phyloP scores from a whole-genome alignment of 2,329 filamentous ascomycete genomes.

The Aspergillus hiratsukae region DNA sequence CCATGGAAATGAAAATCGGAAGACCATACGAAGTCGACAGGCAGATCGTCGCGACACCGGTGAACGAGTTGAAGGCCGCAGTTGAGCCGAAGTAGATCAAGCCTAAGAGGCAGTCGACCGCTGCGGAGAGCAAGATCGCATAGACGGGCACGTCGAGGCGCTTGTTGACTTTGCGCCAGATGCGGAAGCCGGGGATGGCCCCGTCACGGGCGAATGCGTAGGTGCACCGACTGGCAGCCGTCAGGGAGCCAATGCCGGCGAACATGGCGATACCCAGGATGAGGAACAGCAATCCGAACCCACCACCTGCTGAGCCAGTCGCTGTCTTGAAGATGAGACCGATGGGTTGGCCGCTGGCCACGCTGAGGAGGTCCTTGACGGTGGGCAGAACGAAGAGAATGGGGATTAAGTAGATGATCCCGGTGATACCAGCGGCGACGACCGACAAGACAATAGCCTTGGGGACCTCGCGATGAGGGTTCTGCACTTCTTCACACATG shows the following conservation, averaged over 20 bases:
- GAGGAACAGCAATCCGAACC: constrained; percentile 70
- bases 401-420: constrained; percentile 65
- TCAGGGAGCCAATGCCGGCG: constrained; percentile 69
- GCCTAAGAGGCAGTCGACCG: constrained; percentile 66
- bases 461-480: constrained; percentile 64
- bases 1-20: constrained; percentile 66
- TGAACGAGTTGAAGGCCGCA: constrained; percentile 75
- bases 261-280: constrained; percentile 74
- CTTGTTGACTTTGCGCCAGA: constrained; percentile 64
- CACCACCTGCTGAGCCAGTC: constrained; percentile 67
- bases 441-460: constrained; percentile 68
- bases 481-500: constrained; percentile 70
- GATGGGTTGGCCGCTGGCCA: constrained; percentile 70
- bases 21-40: constrained; percentile 71
- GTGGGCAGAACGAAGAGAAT: constrained; percentile 72
- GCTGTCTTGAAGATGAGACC: constrained; percentile 70
- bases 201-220: constrained; percentile 73
- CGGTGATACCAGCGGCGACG: constrained; percentile 61
- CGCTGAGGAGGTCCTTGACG: constrained; percentile 57
- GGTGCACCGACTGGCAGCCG: constrained; percentile 68
- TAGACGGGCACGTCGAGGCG: constrained; percentile 65
- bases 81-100: constrained; percentile 75
- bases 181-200: constrained; percentile 63
- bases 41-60: constrained; percentile 74
- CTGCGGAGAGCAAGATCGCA: constrained; percentile 63